phyloP scores from a whole-genome alignment of 495 filamentous ascomycete genomes.

The Neurospora terricola region DNA sequence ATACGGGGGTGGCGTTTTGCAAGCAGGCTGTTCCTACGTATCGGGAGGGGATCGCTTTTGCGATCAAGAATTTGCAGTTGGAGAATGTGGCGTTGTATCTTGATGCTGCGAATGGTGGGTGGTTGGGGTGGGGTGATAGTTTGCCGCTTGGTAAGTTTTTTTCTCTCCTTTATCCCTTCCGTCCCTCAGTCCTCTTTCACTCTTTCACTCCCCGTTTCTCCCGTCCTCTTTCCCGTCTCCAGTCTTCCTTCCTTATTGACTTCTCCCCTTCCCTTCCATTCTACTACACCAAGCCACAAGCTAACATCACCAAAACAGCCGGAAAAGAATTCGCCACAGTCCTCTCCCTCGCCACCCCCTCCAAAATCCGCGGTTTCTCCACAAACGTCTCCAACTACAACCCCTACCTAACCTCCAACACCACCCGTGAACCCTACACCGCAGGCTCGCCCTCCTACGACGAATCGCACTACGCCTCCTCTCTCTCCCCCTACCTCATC shows the following conservation, averaged over 20 bases:
- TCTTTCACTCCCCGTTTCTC: not conserved
- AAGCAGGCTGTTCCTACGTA: slow-evolving; percentile 45
- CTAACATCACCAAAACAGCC: slow-evolving; percentile 28
- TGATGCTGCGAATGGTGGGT: slow-evolving; percentile 55
- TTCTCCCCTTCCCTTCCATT: not conserved
- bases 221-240: not conserved
- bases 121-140: slow-evolving; percentile 73
- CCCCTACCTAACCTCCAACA: slow-evolving; percentile 33
- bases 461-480: slow-evolving; percentile 57
- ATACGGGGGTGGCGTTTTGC: slow-evolving; percentile 43
- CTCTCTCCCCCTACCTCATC: slow-evolving; percentile 49
- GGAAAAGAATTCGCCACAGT: slow-evolving; percentile 51
- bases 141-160: slow-evolving; percentile 20
- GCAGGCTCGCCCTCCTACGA: slow-evolving; percentile 41
- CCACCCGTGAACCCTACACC: slow-evolving; percentile 37
- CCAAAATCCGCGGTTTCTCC: slow-evolving; percentile 51
- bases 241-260: not conserved
- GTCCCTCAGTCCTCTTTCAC: too few species aligned
- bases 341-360: slow-evolving; percentile 44
- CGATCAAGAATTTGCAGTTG: slow-evolving; percentile 44
- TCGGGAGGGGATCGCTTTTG: slow-evolving; percentile 46
- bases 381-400: slow-evolving; percentile 78
- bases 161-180: not conserved
- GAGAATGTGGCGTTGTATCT: slow-evolving; percentile 55
- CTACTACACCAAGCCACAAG: not conserved